Percentiles rank a stretch among this genome's conserved stretches.
Conservation (phyloP, 768 basidiomycete species). For the Astraeus odoratus region DNA sequence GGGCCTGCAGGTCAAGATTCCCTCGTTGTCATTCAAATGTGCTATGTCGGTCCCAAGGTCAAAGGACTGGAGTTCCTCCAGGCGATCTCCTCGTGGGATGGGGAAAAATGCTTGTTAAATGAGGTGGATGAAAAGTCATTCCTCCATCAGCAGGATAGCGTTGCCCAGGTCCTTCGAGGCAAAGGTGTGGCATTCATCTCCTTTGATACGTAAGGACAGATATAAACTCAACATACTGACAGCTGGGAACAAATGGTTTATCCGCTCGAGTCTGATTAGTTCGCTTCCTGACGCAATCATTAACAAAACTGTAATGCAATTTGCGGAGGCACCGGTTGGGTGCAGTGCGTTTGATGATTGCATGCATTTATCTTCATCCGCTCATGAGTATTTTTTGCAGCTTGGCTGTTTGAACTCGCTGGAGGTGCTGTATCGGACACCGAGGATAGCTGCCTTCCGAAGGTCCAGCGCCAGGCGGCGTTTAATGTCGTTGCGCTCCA, state of each 20-base stretch:
- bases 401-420: constrained; percentile 89
- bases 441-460: constrained; percentile 69
- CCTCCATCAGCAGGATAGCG: constrained; percentile 84
- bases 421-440: constrained; percentile 74
- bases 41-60: constrained; percentile 73
- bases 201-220: background rate
- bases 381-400: constrained; percentile 29
- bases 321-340: constrained; percentile 79
- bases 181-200: constrained; percentile 44
- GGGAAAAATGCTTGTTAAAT: constrained; percentile 78
- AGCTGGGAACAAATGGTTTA: constrained; percentile 88
- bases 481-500: constrained; percentile 89
- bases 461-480: constrained; percentile 67
- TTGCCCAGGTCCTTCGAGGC: constrained; percentile 83
- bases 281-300: constrained; percentile 83
- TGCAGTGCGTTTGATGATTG: constrained; percentile 59
- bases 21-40: constrained; percentile 87
- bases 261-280: constrained; percentile 78
- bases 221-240: constrained; percentile 1
- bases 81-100: constrained; percentile 85
- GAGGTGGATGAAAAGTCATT: constrained; percentile 90
- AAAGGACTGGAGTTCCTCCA: constrained; percentile 73
- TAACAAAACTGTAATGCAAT: constrained; percentile 74
- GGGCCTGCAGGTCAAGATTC: constrained; percentile 81
- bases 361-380: background rate